phyloP scores from a whole-genome alignment of 805 yeast genomes.

The Candida sanyiensis region DNA sequence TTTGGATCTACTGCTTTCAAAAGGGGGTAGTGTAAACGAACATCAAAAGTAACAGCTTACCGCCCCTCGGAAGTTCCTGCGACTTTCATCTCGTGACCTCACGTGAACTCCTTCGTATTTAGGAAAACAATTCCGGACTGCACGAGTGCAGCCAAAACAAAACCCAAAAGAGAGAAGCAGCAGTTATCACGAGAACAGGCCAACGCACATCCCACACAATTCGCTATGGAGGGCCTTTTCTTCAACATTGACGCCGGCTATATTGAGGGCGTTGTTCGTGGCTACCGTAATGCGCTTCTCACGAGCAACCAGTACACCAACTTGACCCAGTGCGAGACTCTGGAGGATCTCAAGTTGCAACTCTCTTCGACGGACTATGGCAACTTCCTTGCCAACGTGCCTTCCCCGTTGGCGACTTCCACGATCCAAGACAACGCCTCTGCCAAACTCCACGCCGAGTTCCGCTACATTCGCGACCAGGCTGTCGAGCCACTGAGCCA shows the following conservation, averaged over 20 bases:
- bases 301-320: constrained; percentile 79
- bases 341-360: constrained; percentile 92
- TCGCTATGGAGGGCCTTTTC: constrained; percentile 81
- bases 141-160: too few species aligned
- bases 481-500: constrained; percentile 73
- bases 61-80: too few species aligned
- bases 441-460: constrained; percentile 72
- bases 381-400: constrained; percentile 75
- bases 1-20: too few species aligned
- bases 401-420: constrained; percentile 79
- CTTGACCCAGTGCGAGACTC: constrained; percentile 89
- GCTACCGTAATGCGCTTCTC: constrained; percentile 81
- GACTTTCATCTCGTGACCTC: background rate
- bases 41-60: too few species aligned
- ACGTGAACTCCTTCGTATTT: too few species aligned
- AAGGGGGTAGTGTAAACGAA: too few species aligned
- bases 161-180: too few species aligned
- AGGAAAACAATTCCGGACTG: too few species aligned
- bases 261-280: constrained; percentile 92
- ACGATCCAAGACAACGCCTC: constrained; percentile 78
- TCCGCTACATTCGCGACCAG: constrained; percentile 78
- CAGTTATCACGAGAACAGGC: too few species aligned
- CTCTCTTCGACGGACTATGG: constrained; percentile 95
- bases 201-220: background rate
- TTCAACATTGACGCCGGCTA: constrained; percentile 86